Percentiles rank a stretch among this genome's conserved stretches.
Evolutionary conservation across 176 grass and related monocot species (phyloP).

Genomic region (Neostapfia colusana): DNA sequence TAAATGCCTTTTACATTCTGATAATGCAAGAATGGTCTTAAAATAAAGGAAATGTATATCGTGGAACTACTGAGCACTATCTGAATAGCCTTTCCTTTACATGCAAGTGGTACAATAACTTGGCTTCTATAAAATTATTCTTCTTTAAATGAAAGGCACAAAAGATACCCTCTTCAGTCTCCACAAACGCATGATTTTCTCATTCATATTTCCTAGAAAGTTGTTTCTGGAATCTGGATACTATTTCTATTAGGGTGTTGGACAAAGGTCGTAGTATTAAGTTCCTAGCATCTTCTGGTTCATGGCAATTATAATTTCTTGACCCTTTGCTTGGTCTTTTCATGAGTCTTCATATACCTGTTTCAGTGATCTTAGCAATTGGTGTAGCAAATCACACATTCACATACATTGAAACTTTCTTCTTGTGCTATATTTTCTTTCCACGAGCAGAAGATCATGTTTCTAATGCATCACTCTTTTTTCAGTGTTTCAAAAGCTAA

Average conservation of each 20-base stretch:
- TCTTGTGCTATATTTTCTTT: constrained; percentile 4
- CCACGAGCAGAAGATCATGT: not conserved
- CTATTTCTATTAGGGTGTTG: not conserved
- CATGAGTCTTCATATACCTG: not conserved
- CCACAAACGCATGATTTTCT: not conserved
- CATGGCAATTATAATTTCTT: not conserved
- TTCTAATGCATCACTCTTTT: constrained; percentile 21
- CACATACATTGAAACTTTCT: not conserved
- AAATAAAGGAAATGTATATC: not conserved
- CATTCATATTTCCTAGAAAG: constrained; percentile 20
- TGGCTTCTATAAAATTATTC: not conserved
- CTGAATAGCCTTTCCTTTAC: not conserved
- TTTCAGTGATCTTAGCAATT: not conserved
- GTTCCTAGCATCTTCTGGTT: not conserved
- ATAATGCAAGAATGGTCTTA: not conserved
- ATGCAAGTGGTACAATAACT: not conserved
- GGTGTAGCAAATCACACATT: constrained; percentile 25
- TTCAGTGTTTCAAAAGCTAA: constrained; percentile 84
- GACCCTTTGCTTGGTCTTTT: constrained; percentile 3
- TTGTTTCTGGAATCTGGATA: constrained; percentile 11
- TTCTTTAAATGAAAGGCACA: not conserved
- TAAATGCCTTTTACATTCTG: not conserved
- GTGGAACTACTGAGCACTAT: not conserved
- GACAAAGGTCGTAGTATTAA: not conserved
- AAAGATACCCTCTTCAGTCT: not conserved